Conservation (phyloP, 306 rosid genomes). For the Sindora glabra region DNA sequence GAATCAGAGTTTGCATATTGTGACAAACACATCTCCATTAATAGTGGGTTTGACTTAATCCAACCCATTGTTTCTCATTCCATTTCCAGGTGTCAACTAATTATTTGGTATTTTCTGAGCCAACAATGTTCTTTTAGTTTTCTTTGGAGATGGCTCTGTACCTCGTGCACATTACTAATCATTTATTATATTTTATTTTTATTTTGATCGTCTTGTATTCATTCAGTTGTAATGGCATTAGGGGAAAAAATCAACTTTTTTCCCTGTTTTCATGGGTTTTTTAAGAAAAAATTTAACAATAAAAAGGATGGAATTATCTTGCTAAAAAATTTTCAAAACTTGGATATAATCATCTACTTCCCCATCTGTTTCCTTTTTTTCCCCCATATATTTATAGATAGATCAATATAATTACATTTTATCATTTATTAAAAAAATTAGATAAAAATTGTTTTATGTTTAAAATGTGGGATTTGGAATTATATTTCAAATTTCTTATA, state of each 20-base stretch:
- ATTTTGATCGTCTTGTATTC: background rate
- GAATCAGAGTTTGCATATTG: conserved; percentile 7
- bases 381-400: too few relatives aligned
- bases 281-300: too few relatives aligned
- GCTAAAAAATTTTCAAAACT: too few relatives aligned
- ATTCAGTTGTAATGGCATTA: background rate
- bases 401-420: too few relatives aligned
- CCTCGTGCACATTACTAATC: too few relatives aligned
- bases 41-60: conserved; percentile 19
- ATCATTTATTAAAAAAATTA: too few relatives aligned
- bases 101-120: conserved; percentile 13
- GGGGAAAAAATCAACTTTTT: background rate
- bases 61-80: too few relatives aligned
- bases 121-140: background rate
- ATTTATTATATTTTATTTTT: background rate
- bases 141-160: background rate
- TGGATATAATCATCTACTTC: too few relatives aligned
- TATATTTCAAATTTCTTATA: too few relatives aligned
- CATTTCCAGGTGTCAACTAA: background rate
- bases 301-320: background rate
- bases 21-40: conserved; percentile 23
- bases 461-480: too few relatives aligned
- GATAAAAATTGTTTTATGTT: too few relatives aligned
- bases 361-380: too few relatives aligned
- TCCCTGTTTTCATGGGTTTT: background rate